Conservation (phyloP, 306 rosid species). For the Aeschynomene evenia region DNA sequence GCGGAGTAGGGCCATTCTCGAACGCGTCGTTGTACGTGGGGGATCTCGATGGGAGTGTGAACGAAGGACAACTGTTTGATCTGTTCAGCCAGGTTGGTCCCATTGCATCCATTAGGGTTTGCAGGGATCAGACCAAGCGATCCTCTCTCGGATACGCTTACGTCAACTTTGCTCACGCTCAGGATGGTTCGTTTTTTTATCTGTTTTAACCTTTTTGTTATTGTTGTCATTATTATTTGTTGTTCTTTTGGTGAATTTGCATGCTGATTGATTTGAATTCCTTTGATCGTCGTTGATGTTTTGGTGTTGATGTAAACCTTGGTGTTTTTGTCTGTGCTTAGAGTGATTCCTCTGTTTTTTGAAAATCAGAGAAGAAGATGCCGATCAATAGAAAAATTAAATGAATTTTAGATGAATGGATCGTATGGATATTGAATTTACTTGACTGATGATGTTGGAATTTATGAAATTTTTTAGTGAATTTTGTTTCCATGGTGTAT, state of each 20-base stretch:
- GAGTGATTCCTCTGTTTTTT: background rate
- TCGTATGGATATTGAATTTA: background rate
- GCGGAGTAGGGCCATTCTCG: constrained; percentile 19
- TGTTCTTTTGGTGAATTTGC: background rate
- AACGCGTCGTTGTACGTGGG: constrained; percentile 76
- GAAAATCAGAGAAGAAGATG: background rate
- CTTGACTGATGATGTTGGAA: background rate
- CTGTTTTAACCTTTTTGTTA: background rate
- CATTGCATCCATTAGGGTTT: constrained; percentile 69
- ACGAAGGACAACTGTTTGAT: constrained; percentile 66
- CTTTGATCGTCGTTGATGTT: background rate
- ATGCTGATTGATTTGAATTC: background rate
- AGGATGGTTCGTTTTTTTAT: constrained; percentile 53
- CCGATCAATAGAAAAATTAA: background rate
- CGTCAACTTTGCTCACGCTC: constrained; percentile 58
- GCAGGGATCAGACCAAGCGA: constrained; percentile 66
- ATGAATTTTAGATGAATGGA: background rate
- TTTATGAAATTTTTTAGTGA: background rate
- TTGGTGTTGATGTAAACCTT: background rate
- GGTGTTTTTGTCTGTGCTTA: background rate
- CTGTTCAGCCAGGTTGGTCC: constrained; percentile 56
- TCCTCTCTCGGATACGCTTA: constrained; percentile 87
- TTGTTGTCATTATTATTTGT: background rate
- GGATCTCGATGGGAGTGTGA: constrained; percentile 66
- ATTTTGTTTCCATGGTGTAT: background rate